Evolutionary conservation across 495 filamentous ascomycete species (phyloP), one percentile per base, ranked within the genome.

Genomic region (Penicillium dipodomyicola): DNA sequence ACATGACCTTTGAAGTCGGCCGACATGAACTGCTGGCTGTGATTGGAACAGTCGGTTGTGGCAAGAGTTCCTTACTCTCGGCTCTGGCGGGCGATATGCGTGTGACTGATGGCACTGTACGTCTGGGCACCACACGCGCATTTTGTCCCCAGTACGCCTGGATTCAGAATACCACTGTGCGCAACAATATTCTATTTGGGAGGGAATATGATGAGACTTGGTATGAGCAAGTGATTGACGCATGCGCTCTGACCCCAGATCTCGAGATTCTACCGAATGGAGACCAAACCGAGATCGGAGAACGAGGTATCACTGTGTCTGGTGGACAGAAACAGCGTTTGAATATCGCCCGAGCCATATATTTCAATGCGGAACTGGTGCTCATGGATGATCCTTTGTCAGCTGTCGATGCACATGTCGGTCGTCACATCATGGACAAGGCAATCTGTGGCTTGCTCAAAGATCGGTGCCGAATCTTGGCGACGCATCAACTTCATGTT

Each of bases 111-210:
- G 94, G 94, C 2, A 76, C 80, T 35, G 79, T 96, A 6, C 80
- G 80, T 5, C 75, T 96, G 51, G 90, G 92, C 45, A 89, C 89
- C 2, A 84, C 83, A 2, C 75, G 92, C 48, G 89, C 92, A 0
- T 96, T 95, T 62, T 98, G 94, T 62, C 91, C 94, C 0, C 94
- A 98, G 64, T 96, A 94, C 65, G 89, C 94, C 4, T 98, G 94
- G 94, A 97, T 98, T 45, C 92, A 97, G 64, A 98, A 97, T 63
- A 77, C 91, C 0, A 87, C 86, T 14, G 86, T 97, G 5, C 84
- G 80, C 55, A 82, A 96, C 50, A 98, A 98, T 61, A 94, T 98
- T 53, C 66, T 95, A 2, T 97, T 98, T 62, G 93, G 93, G 2
- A 90, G 88, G 62, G 83, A 65, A 1, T 78, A 69, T 42, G 72